Evolutionary conservation across 2,329 filamentous ascomycete genomes (phyloP).

Genomic region (Chaetomium strumarium): DNA sequence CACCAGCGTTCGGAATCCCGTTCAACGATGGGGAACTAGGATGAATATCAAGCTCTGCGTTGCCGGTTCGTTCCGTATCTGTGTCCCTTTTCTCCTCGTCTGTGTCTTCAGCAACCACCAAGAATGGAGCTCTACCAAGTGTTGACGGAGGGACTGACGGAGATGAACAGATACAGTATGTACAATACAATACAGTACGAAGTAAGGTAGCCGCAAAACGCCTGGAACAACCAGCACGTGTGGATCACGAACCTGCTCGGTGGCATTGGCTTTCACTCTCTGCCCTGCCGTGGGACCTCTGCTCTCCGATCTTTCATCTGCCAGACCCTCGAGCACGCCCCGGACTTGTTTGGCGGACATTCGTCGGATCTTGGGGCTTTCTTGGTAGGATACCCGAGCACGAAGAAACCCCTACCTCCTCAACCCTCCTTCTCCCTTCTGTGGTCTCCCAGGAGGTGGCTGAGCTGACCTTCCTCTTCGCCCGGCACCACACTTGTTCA

Average conservation of each 20-base stretch:
- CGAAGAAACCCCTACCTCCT: too few species aligned
- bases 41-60: conserved; percentile 48
- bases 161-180: neutral
- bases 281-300: conserved; percentile 52
- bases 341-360: conserved; percentile 44
- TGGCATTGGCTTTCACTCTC: conserved; percentile 57
- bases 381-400: conserved; percentile 29
- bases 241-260: conserved; percentile 61
- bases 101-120: too few species aligned
- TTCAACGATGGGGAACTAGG: conserved; percentile 63
- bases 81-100: too few species aligned
- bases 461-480: neutral
- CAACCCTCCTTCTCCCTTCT: neutral
- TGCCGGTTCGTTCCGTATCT: too few species aligned
- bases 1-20: conserved; percentile 43
- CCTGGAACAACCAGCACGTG: conserved; percentile 65
- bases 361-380: conserved; percentile 46
- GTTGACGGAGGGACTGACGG: too few species aligned
- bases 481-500: conserved; percentile 1
- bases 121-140: too few species aligned
- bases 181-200: too few species aligned
- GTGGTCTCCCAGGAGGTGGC: neutral
- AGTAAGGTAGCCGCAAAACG: conserved; percentile 45
- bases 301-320: conserved; percentile 33
- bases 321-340: conserved; percentile 43